A percentile compares a stretch with the other conserved stretches of the same genome.
Conservation (phyloP, 2,329 filamentous ascomycete genomes). For the Thielaviopsis ethacetica region DNA sequence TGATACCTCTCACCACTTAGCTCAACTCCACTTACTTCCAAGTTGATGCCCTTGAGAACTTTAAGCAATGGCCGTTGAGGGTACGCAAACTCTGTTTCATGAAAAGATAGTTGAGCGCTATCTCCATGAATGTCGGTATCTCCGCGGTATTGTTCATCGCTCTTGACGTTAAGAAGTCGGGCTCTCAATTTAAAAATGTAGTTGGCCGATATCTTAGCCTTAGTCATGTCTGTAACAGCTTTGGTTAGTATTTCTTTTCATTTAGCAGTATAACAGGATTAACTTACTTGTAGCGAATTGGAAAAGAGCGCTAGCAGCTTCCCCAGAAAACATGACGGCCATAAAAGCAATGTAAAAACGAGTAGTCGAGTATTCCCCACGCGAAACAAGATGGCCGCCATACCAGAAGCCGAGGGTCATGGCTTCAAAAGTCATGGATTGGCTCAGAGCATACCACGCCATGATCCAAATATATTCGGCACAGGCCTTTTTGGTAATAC, state of each 20-base stretch:
- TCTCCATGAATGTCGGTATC: slow-evolving; percentile 12
- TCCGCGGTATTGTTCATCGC: slow-evolving; percentile 13
- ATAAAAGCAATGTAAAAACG: slow-evolving; percentile 37
- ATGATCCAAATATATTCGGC: slow-evolving; percentile 22
- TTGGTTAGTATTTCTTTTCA: neutral
- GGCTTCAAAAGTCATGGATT: slow-evolving; percentile 23
- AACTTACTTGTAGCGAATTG: slow-evolving; percentile 28
- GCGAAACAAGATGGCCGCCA: slow-evolving; percentile 24
- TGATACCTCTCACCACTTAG: neutral
- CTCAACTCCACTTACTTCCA: slow-evolving; percentile 15
- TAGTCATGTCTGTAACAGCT: slow-evolving; percentile 24
- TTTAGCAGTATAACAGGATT: neutral
- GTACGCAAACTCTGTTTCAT: slow-evolving; percentile 40
- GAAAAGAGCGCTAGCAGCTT: slow-evolving; percentile 26
- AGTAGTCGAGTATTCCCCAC: slow-evolving; percentile 28
- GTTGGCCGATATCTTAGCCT: slow-evolving; percentile 30
- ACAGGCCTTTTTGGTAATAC: slow-evolving; percentile 19
- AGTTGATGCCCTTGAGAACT: slow-evolving; percentile 24
- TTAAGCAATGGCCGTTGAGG: slow-evolving; percentile 24
- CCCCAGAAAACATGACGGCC: slow-evolving; percentile 29
- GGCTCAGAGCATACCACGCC: slow-evolving; percentile 25
- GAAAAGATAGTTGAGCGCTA: slow-evolving; percentile 28
- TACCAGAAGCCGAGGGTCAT: slow-evolving; percentile 27
- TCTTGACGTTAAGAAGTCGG: slow-evolving; percentile 18
- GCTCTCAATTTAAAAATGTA: slow-evolving; percentile 29